Conservation (phyloP, 495 filamentous ascomycete genomes). For the Aspergillus baeticus region DNA sequence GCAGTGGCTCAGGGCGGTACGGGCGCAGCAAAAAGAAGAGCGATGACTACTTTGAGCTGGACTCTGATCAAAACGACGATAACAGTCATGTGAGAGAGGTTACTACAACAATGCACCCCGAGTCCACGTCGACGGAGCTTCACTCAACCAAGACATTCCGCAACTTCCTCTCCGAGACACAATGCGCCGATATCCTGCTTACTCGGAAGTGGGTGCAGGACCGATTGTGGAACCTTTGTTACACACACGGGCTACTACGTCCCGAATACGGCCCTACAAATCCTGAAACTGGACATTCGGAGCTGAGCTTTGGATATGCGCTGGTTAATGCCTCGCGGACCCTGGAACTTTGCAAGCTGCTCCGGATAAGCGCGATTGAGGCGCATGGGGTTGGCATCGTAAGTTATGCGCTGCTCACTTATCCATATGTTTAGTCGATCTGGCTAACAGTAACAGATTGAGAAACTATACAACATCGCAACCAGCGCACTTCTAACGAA, state of each 20-base stretch:
- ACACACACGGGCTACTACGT: slow-evolving; percentile 53
- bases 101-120: too few relatives aligned
- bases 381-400: slow-evolving; percentile 72
- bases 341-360: slow-evolving; percentile 64
- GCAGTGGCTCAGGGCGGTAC: slow-evolving; percentile 15
- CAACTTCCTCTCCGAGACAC: slow-evolving; percentile 59
- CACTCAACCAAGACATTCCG: slow-evolving; percentile 30
- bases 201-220: slow-evolving; percentile 86
- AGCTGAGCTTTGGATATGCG: slow-evolving; percentile 66
- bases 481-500: slow-evolving; percentile 39
- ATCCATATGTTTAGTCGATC: background rate
- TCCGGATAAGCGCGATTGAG: slow-evolving; percentile 62
- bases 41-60: background rate
- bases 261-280: too few relatives aligned
- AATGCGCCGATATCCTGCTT: slow-evolving; percentile 66
- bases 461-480: slow-evolving; percentile 44
- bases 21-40: background rate
- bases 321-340: slow-evolving; percentile 66
- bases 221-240: slow-evolving; percentile 71
- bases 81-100: slow-evolving; percentile 26
- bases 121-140: slow-evolving; percentile 28
- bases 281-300: slow-evolving; percentile 49
- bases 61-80: slow-evolving; percentile 32
- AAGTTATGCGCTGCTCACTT: slow-evolving; percentile 23
- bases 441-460: slow-evolving; percentile 29